A percentile compares a stretch with the other conserved stretches of the same genome.
Conservation (phyloP, 2,329 filamentous ascomycete species). For the Colletotrichum eremochloae region DNA sequence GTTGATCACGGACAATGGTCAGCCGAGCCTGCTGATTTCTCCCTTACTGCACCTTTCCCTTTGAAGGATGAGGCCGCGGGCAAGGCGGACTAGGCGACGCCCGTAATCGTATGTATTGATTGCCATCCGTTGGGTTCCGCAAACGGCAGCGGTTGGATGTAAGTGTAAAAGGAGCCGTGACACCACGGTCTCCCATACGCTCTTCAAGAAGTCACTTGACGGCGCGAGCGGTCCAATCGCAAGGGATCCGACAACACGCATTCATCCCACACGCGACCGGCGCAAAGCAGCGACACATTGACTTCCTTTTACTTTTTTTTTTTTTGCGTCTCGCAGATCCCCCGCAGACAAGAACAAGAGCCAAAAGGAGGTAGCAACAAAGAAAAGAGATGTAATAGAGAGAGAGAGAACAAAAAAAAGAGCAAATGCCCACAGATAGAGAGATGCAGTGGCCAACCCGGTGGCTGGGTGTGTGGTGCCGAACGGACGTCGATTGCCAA, state of each 20-base stretch:
- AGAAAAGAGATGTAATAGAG: too few species aligned
- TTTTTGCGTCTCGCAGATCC: background rate
- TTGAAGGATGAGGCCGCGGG: too few species aligned
- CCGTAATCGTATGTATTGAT: too few species aligned
- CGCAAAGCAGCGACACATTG: background rate
- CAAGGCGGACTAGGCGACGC: too few species aligned
- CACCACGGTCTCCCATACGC: background rate
- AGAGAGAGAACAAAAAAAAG: background rate
- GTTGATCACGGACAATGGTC: conserved; percentile 4
- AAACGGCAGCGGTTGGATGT: conserved; percentile 1
- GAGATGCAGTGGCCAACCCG: conserved; percentile 19
- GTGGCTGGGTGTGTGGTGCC: conserved; percentile 6
- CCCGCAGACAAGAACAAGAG: background rate
- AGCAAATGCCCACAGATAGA: too few species aligned
- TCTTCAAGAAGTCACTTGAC: background rate
- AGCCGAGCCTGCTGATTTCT: background rate
- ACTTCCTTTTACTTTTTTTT: background rate
- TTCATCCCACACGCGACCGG: background rate
- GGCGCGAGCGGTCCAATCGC: background rate
- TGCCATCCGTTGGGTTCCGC: background rate
- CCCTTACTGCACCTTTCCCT: background rate
- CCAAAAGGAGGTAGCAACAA: background rate
- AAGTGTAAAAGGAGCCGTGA: background rate
- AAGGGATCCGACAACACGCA: background rate
- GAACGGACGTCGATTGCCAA: conserved; percentile 25